Conservation (phyloP, 2,329 filamentous ascomycete species). For the Neonectria neomacrospora region DNA sequence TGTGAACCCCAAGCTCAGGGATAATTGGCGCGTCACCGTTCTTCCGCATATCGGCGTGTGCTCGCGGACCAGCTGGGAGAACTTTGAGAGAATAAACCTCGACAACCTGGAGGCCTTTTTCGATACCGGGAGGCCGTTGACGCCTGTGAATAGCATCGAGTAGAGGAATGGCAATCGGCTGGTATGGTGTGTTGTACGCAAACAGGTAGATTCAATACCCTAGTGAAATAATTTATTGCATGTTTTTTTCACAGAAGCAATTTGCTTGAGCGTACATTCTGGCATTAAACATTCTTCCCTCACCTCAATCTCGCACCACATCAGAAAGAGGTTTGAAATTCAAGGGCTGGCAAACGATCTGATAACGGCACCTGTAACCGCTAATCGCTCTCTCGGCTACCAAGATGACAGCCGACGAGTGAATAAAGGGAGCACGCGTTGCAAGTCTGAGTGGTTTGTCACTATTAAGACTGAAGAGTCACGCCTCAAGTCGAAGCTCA, state of each 20-base stretch:
- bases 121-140: constrained; percentile 22
- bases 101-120: constrained; percentile 33
- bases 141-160: constrained; percentile 26
- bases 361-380: no score
- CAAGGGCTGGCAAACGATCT: no score
- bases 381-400: neutral
- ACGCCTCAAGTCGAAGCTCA: neutral
- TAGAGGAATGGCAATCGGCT: constrained; percentile 3
- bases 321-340: no score
- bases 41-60: constrained; percentile 33
- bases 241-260: neutral
- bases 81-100: constrained; percentile 30
- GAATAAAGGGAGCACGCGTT: neutral
- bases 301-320: no score
- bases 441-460: neutral
- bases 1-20: constrained; percentile 28
- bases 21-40: constrained; percentile 31
- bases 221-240: neutral
- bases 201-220: neutral
- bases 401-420: neutral
- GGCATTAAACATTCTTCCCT: no score
- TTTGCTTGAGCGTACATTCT: neutral
- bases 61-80: constrained; percentile 32
- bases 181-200: neutral
- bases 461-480: neutral